These are phyloP conservation scores for Asterella californica DNA, from an alignment of 225 moss, liverwort and hornwort genomes.

Conservation along the genomic window DNA sequence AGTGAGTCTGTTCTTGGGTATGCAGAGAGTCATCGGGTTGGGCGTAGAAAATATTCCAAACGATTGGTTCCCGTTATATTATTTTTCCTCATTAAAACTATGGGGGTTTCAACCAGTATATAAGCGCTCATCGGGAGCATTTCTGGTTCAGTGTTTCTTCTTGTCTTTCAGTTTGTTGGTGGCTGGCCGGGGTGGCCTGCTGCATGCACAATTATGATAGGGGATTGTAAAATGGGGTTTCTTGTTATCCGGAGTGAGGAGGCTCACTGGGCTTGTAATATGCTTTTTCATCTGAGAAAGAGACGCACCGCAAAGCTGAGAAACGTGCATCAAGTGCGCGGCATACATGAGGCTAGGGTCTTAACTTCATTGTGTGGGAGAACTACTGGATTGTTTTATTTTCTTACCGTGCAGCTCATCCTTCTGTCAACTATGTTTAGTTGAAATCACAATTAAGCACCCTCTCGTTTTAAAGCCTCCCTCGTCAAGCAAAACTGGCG, in stretches of 20 bases:
- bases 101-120: not conserved
- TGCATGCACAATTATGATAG: conserved; percentile 13
- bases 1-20: conserved; percentile 17
- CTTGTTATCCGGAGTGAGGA: conserved; percentile 32
- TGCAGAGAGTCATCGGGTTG: conserved; percentile 8
- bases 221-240: conserved; percentile 33
- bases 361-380: conserved; percentile 32
- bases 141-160: not conserved
- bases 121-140: not conserved
- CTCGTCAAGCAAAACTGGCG: conserved; percentile 10
- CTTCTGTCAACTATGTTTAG: not conserved
- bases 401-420: not conserved
- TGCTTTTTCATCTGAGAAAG: conserved; percentile 42
- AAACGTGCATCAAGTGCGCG: conserved; percentile 44
- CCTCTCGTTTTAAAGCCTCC: conserved; percentile 10
- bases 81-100: not conserved
- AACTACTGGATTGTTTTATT: conserved; percentile 6
- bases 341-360: conserved; percentile 42
- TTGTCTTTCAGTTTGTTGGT: not conserved
- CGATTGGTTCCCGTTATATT: not conserved
- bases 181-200: conserved; percentile 19
- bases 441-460: not conserved
- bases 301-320: conserved; percentile 39
- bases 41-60: not conserved
- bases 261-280: conserved; percentile 38